A percentile compares a stretch with the other conserved stretches of the same genome.
These are phyloP conservation scores for Paramecium primaurelia DNA, from an alignment of 73 alveolate genomes.

Conservation along the genomic window DNA sequence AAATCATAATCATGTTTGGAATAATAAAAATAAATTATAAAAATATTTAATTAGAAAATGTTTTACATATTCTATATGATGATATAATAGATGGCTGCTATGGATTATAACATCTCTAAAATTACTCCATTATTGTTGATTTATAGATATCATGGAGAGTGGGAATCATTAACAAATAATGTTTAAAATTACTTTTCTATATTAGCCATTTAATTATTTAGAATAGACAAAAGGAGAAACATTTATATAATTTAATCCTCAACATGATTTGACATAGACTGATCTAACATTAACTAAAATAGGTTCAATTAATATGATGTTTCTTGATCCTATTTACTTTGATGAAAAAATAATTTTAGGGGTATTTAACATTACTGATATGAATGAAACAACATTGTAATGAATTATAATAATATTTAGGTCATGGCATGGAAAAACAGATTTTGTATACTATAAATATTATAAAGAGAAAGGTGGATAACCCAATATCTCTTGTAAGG, in stretches of 20 bases:
- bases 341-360: neutral
- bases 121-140: neutral
- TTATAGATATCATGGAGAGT: neutral
- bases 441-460: neutral
- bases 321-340: conserved; percentile 1
- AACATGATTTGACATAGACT: neutral
- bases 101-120: neutral
- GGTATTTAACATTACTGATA: neutral
- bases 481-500: neutral
- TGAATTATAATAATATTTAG: neutral
- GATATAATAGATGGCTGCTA: neutral
- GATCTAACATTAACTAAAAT: neutral
- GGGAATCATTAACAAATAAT: neutral
- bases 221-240: neutral
- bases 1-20: neutral
- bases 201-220: conserved; percentile 25
- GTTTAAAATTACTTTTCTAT: neutral
- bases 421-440: neutral
- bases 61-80: neutral
- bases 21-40: neutral
- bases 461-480: neutral
- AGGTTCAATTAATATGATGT: neutral
- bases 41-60: neutral
- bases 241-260: neutral
- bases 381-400: neutral